Evolutionary conservation across 2,329 filamentous ascomycete genomes (phyloP), one percentile per base, ranked within the genome.

Genomic region (Pleomassaria siparia): DNA sequence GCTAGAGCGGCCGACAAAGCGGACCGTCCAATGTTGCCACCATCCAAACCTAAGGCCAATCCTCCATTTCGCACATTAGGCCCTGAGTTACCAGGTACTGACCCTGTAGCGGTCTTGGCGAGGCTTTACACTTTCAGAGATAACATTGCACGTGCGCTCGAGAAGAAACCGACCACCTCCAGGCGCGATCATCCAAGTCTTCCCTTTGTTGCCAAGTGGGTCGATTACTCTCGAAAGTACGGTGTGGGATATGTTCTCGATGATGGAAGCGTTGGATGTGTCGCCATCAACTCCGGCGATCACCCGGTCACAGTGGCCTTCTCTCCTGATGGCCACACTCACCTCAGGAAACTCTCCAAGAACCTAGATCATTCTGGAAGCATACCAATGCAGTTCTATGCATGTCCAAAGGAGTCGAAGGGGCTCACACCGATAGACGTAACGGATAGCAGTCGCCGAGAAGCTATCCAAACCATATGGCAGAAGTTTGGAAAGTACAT

Each of bases 151-250:
- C 64, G 70, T 33, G 75, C 74, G 4, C 62, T 79, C 8, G 60
- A 71, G 22, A 72, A 69, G 49, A 70, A 63, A 50, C 61, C 61
- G 3, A 63, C 56, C 11, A 65, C 59, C 37, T 62, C 63, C n/a
- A 59, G 60, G 50, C 59, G 60, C 36, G 84, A 60, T 77, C 82
- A 70, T 71, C 77, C 52, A 68, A 78, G 46, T 74, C 80, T 64
- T 63, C 84, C 51, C 69, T 86, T 64, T 79, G 86, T 63, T 72
- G 84, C 63, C 10, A 90, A 91, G 64, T 94, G 89, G 89, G 89
- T 94, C 6, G 89, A 94, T 66, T 94, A 94, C 69, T 90, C 88
- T 49, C 89, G 91, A 70, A 91, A 91, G 66, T 90, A 91, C 66
- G 89, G 89, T 11, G 79, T 94, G 13, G 89, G 89, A 28, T 94